A percentile compares a stretch with the other conserved stretches of the same genome.
These are phyloP conservation scores for Williopsis jadinii DNA, from an alignment of 1,139 yeast species.

Conservation along the genomic window DNA sequence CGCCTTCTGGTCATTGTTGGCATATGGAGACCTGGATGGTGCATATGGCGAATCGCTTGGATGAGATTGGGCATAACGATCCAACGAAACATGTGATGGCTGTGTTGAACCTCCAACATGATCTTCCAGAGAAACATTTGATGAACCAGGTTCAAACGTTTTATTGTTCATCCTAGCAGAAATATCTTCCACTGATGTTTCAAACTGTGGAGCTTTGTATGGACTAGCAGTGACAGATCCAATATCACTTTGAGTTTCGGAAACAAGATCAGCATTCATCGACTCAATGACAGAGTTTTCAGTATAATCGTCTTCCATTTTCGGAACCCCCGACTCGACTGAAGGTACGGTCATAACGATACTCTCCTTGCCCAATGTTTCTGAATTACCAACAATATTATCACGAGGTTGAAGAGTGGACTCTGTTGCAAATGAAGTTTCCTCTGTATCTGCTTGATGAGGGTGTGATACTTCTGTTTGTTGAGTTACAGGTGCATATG, in stretches of 20 bases:
- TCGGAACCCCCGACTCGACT: no score
- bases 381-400: not conserved
- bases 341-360: no score
- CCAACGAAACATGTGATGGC: not conserved
- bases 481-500: not conserved
- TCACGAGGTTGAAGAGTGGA: conserved; percentile 1
- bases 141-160: no score
- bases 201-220: conserved; percentile 8
- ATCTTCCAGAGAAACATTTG: not conserved
- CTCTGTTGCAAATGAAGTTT: conserved; percentile 5
- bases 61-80: conserved; percentile 3
- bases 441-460: not conserved
- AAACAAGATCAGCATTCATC: not conserved
- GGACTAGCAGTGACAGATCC: conserved; percentile 15
- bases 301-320: not conserved
- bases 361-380: no score
- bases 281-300: not conserved
- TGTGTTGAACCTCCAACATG: not conserved
- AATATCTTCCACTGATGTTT: not conserved
- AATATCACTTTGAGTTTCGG: conserved; percentile 13
- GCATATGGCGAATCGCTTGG: conserved; percentile 11
- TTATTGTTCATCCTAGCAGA: not conserved
- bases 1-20: not conserved
- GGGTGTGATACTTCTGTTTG: not conserved
- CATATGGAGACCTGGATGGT: not conserved